Conservation (phyloP, 345 rosid species). For the Sisymbrium altissimum region DNA sequence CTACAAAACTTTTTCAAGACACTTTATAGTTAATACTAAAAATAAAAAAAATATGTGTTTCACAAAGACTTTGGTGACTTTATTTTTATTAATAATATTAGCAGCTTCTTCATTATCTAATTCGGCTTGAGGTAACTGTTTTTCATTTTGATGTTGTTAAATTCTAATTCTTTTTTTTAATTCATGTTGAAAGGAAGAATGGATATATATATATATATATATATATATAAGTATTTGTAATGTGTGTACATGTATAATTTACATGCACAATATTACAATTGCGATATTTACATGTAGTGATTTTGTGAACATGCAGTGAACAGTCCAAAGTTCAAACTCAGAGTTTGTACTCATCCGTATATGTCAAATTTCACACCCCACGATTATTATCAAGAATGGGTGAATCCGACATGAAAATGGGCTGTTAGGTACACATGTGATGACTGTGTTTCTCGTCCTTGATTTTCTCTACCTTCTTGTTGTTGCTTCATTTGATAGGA, state of each 20-base stretch:
- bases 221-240: too few relatives aligned
- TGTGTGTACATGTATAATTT: too few relatives aligned
- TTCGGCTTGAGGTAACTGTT: too few relatives aligned
- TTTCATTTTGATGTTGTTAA: not conserved
- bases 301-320: not conserved
- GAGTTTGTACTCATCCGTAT: rapidly evolving
- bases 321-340: not conserved
- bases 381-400: not conserved
- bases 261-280: too few relatives aligned
- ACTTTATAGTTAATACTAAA: not conserved
- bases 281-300: too few relatives aligned
- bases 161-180: not conserved
- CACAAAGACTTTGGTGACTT: not conserved
- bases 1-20: not conserved
- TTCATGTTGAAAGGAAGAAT: not conserved
- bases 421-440: not conserved
- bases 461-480: not conserved
- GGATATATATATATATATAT: too few relatives aligned
- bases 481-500: not conserved
- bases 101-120: not conserved
- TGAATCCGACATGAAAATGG: not conserved
- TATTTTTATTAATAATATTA: not conserved
- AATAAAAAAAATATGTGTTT: not conserved
- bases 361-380: too few relatives aligned
- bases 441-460: not conserved